These are phyloP conservation scores for Plasmodium inui DNA, from an alignment of 169 alveolate genomes.

Conservation along the genomic window DNA sequence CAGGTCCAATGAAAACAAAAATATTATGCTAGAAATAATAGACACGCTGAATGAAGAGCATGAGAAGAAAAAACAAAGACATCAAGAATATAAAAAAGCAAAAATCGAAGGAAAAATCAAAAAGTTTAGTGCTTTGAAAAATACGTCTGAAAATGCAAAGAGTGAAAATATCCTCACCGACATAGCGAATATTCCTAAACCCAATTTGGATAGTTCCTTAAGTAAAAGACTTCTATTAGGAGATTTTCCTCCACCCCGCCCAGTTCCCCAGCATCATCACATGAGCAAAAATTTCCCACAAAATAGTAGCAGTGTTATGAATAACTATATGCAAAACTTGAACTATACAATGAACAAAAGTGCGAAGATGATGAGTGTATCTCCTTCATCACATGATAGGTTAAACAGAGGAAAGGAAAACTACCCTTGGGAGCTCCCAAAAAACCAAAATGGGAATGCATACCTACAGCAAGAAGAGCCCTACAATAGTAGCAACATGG, in stretches of 20 bases:
- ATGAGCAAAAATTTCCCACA: neutral
- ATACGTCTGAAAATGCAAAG: slow-evolving; percentile 31
- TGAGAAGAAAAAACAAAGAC: slow-evolving; percentile 68
- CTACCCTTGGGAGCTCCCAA: neutral
- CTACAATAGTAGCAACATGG: neutral
- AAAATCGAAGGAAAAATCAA: slow-evolving; percentile 72
- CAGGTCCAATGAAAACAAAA: slow-evolving; percentile 23
- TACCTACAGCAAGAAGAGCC: neutral
- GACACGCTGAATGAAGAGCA: slow-evolving; percentile 62
- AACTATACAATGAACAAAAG: neutral
- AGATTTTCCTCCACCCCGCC: neutral
- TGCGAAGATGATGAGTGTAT: neutral
- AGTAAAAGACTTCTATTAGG: neutral
- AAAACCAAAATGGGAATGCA: neutral
- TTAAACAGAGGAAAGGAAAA: neutral
- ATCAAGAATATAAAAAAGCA: slow-evolving; percentile 70
- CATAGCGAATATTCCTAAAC: neutral
- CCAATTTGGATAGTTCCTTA: neutral
- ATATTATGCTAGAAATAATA: slow-evolving; percentile 61
- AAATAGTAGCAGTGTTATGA: neutral
- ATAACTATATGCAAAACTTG: neutral
- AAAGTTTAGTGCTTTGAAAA: slow-evolving; percentile 49
- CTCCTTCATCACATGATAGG: neutral
- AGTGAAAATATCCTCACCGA: slow-evolving; percentile 23
- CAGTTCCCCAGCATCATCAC: neutral